Evolutionary conservation across 768 basidiomycete species (phyloP).

Genomic region (Panellus pusillus): DNA sequence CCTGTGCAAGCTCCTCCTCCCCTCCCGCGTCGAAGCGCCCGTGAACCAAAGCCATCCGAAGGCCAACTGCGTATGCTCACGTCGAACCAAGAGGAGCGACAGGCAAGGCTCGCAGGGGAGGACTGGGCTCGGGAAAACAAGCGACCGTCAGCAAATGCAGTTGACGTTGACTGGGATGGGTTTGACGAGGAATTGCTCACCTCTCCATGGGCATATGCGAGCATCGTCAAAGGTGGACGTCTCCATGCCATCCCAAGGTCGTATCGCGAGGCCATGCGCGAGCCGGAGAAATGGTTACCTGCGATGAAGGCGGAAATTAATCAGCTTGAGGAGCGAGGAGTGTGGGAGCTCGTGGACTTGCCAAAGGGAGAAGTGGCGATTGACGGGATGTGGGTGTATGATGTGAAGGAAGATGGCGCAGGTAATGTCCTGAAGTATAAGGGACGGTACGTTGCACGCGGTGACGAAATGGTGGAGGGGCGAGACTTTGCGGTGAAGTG

Average conservation of each 20-base stretch:
- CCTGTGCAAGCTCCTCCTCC: too few relatives aligned
- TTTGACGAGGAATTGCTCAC: neutral
- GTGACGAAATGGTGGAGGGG: conserved; percentile 6
- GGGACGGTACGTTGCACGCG: conserved; percentile 37
- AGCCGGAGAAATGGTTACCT: conserved; percentile 2
- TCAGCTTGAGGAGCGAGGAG: conserved; percentile 2
- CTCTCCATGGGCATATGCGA: conserved; percentile 8
- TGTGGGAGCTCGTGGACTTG: conserved; percentile 10
- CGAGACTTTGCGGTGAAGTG: conserved; percentile 5
- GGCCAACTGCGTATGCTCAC: neutral
- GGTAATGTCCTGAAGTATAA: conserved; percentile 37
- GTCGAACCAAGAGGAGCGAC: neutral
- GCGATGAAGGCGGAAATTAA: conserved; percentile 8
- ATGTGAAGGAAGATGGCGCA: conserved; percentile 33
- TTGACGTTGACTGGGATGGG: conserved; percentile 3
- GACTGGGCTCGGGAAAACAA: conserved; percentile 1
- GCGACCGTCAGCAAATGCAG: conserved; percentile 1
- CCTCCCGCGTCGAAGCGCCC: neutral
- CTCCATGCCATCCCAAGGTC: neutral
- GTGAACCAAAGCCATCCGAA: neutral
- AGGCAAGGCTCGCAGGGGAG: neutral
- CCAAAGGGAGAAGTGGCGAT: conserved; percentile 13
- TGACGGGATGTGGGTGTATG: conserved; percentile 41
- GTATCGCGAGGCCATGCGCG: conserved; percentile 14
- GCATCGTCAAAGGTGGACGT: neutral